A percentile compares a stretch with the other conserved stretches of the same genome.
Conservation (phyloP, 2,329 filamentous ascomycete genomes). For the Lecanicillium sp. region DNA sequence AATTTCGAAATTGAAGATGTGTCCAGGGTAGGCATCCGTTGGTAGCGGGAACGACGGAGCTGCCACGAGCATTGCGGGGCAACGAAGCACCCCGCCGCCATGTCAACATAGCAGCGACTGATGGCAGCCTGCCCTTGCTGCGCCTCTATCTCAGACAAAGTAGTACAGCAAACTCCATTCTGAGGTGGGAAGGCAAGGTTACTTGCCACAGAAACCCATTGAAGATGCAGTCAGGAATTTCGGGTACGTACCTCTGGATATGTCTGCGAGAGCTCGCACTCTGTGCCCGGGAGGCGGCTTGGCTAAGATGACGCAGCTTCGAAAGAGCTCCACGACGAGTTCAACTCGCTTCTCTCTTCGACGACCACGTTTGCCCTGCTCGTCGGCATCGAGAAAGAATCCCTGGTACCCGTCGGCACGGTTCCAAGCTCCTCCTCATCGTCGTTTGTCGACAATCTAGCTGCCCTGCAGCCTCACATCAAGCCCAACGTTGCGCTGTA, state of each 20-base stretch:
- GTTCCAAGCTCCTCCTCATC: slow-evolving; percentile 46
- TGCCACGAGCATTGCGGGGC: too few relatives aligned
- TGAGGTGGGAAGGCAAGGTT: not conserved
- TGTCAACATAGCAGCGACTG: too few relatives aligned
- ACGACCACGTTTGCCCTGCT: slow-evolving; percentile 60
- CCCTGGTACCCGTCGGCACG: slow-evolving; percentile 52
- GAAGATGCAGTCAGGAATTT: slow-evolving; percentile 71
- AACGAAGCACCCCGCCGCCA: too few relatives aligned
- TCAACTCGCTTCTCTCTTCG: slow-evolving; percentile 60
- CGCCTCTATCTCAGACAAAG: not conserved
- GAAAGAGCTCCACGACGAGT: slow-evolving; percentile 66
- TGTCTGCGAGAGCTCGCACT: slow-evolving; percentile 1
- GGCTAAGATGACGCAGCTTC: slow-evolving; percentile 47
- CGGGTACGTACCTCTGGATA: slow-evolving; percentile 40
- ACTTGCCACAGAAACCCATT: not conserved
- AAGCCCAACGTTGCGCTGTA: slow-evolving; percentile 63
- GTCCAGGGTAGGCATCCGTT: too few relatives aligned
- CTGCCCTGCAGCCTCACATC: slow-evolving; percentile 54
- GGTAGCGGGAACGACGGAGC: too few relatives aligned
- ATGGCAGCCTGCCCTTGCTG: too few relatives aligned
- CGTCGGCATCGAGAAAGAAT: slow-evolving; percentile 61
- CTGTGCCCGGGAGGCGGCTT: not conserved
- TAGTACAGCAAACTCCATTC: not conserved
- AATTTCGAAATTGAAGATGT: too few relatives aligned
- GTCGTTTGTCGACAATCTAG: slow-evolving; percentile 58